These are phyloP conservation scores for Lotmaria passim DNA, from an alignment of 208 protist genomes.

Conservation along the genomic window DNA sequence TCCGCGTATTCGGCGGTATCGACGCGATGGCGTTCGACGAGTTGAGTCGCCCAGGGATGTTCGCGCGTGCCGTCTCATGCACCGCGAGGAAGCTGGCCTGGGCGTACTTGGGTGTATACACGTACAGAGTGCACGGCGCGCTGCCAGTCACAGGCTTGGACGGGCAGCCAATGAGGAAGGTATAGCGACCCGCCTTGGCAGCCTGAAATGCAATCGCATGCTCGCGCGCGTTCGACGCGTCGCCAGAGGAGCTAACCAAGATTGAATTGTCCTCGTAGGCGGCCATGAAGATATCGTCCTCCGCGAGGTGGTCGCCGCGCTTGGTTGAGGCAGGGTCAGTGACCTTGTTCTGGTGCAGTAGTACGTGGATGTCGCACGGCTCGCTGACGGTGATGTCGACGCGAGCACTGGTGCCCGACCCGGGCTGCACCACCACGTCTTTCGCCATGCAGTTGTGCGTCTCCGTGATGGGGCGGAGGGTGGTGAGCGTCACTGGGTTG, in stretches of 20 bases:
- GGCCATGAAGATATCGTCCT: slow-evolving; percentile 57
- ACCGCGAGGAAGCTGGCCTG: slow-evolving; percentile 58
- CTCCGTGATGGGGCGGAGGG: slow-evolving; percentile 64
- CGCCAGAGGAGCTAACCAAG: slow-evolving; percentile 56
- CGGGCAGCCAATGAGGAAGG: slow-evolving; percentile 52
- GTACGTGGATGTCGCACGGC: slow-evolving; percentile 80
- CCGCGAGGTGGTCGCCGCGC: slow-evolving; percentile 59
- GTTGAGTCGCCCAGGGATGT: slow-evolving; percentile 34
- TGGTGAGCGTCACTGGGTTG: slow-evolving; percentile 73
- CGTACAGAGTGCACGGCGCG: slow-evolving; percentile 54
- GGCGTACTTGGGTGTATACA: slow-evolving; percentile 59
- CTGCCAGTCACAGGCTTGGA: slow-evolving; percentile 45
- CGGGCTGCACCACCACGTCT: slow-evolving; percentile 40
- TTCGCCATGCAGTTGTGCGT: slow-evolving; percentile 44
- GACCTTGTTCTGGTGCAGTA: slow-evolving; percentile 72
- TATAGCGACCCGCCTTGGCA: slow-evolving; percentile 66
- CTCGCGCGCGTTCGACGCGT: slow-evolving; percentile 68
- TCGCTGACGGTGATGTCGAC: slow-evolving; percentile 74
- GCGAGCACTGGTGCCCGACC: slow-evolving; percentile 37
- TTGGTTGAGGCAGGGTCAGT: slow-evolving; percentile 36
- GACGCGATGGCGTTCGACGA: slow-evolving; percentile 19
- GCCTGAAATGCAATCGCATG: slow-evolving; percentile 76
- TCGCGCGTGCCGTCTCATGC: slow-evolving; percentile 36
- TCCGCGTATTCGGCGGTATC: slow-evolving; percentile 21
- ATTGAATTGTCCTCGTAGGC: slow-evolving; percentile 80